Conservation (phyloP, 805 yeast species). For the Sungouiella thailandica region DNA sequence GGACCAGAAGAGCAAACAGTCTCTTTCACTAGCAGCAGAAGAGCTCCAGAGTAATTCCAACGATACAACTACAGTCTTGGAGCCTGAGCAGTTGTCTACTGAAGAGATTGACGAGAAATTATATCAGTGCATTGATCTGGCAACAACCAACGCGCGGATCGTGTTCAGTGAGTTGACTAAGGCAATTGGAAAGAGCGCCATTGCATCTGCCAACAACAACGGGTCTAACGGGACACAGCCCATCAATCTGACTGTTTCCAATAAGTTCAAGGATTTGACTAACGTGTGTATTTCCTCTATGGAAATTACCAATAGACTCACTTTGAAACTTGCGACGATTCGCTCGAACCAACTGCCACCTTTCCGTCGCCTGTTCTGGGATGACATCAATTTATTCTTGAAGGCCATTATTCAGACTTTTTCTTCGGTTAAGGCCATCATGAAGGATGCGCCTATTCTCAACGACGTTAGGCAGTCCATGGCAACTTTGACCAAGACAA, state of each 20-base stretch:
- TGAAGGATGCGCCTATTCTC: constrained; percentile 74
- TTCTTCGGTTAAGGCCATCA: constrained; percentile 76
- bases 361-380: constrained; percentile 71
- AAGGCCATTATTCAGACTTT: constrained; percentile 80
- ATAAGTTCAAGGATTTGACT: constrained; percentile 72
- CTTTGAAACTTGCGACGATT: constrained; percentile 47
- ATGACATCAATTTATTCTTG: constrained; percentile 74
- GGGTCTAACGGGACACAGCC: constrained; percentile 15
- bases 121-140: constrained; percentile 57
- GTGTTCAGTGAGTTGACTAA: constrained; percentile 70
- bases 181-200: constrained; percentile 62
- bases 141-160: constrained; percentile 65
- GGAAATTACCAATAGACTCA: constrained; percentile 72
- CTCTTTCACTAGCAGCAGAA: constrained; percentile 2
- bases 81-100: constrained; percentile 4
- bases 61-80: background rate
- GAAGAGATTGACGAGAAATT: constrained; percentile 62
- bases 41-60: background rate
- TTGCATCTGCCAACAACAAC: constrained; percentile 40
- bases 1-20: constrained; percentile 5
- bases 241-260: constrained; percentile 43
- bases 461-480: constrained; percentile 76
- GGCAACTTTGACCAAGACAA: constrained; percentile 77
- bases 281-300: constrained; percentile 72
- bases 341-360: constrained; percentile 41